phyloP scores from a whole-genome alignment of 1,284 basidiomycete species.

The Fomitopsis schrenkii region DNA sequence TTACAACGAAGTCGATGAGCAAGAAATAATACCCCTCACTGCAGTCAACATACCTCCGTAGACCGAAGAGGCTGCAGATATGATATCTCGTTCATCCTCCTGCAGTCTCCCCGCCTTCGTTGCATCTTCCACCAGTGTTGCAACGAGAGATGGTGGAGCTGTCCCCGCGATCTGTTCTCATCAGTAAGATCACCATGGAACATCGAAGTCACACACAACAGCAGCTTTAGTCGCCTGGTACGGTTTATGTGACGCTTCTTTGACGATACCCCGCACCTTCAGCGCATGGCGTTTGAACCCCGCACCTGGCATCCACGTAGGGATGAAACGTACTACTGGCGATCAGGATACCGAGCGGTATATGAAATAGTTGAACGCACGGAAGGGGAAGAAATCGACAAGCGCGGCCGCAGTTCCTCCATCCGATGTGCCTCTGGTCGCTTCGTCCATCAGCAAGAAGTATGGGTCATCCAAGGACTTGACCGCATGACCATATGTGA shows the following conservation, averaged over 20 bases:
- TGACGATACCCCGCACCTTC: slow-evolving; percentile 29
- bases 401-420: neutral
- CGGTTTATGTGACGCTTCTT: slow-evolving; percentile 8
- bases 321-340: slow-evolving; percentile 38
- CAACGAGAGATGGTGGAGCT: neutral
- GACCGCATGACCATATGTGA: neutral
- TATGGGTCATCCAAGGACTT: neutral
- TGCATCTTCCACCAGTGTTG: neutral
- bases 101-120: neutral
- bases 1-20: too few relatives aligned
- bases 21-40: slow-evolving; percentile 32
- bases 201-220: neutral
- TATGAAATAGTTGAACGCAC: neutral
- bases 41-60: slow-evolving; percentile 29
- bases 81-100: neutral
- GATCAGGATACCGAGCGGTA: too few relatives aligned
- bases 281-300: slow-evolving; percentile 50
- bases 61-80: neutral
- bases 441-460: neutral
- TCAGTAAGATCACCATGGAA: too few relatives aligned
- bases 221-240: neutral
- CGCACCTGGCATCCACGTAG: slow-evolving; percentile 52
- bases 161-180: neutral
- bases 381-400: neutral
- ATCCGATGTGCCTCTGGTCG: neutral